These are phyloP conservation scores for Tricholomella constricta DNA, from an alignment of 768 basidiomycete genomes.

Conservation along the genomic window DNA sequence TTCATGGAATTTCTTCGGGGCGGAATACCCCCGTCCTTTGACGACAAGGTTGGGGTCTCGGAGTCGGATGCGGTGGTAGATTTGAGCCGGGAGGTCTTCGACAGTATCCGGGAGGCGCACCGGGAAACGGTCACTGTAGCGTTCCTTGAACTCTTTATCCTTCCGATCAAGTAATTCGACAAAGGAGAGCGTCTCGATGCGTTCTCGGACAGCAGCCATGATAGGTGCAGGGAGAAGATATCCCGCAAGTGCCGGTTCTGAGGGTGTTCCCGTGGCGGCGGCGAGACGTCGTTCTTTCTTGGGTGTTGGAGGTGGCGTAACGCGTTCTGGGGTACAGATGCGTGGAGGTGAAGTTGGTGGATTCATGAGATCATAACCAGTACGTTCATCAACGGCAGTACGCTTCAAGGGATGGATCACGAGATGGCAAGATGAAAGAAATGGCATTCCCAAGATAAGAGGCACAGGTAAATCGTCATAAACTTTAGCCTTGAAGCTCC, in stretches of 20 bases:
- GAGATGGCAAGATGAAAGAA: conserved; percentile 19
- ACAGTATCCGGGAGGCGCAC: conserved; percentile 11
- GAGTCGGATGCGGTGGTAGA: too few relatives aligned
- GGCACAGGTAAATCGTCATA: conserved; percentile 20
- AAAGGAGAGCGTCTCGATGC: conserved; percentile 21
- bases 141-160: too few relatives aligned
- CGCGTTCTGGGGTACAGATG: conserved; percentile 4
- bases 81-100: conserved; percentile 19
- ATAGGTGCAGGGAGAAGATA: too few relatives aligned
- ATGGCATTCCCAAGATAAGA: conserved; percentile 25
- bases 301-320: conserved; percentile 1
- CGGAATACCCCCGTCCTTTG: too few relatives aligned
- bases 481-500: conserved; percentile 22
- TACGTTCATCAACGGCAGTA: conserved; percentile 17
- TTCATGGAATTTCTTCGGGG: conserved; percentile 33
- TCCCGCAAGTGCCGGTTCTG: too few relatives aligned
- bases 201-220: conserved; percentile 15
- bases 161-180: conserved; percentile 16
- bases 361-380: conserved; percentile 15
- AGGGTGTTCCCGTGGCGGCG: too few relatives aligned
- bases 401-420: conserved; percentile 16
- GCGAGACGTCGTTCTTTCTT: too few relatives aligned
- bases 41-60: conserved; percentile 23
- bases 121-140: too few relatives aligned
- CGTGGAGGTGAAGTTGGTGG: too few relatives aligned